A percentile compares a stretch with the other conserved stretches of the same genome.
Evolutionary conservation across 805 yeast genomes (phyloP).

Genomic region (Lachancea cidri): DNA sequence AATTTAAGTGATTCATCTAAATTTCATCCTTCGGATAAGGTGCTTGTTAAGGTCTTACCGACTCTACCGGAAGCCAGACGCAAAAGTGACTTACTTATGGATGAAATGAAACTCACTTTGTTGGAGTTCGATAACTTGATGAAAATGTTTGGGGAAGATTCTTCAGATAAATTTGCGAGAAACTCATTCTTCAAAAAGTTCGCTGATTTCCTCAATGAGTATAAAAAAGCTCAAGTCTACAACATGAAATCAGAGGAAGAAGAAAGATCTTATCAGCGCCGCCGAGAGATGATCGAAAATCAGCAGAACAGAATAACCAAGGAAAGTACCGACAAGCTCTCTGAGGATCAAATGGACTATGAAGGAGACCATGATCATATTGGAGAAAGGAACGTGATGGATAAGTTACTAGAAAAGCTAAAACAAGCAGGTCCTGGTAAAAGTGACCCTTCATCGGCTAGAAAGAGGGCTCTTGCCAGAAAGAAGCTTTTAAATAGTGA

Average conservation of each 20-base stretch:
- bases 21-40: conserved; percentile 81
- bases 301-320: conserved; percentile 28
- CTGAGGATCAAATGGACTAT: conserved; percentile 4
- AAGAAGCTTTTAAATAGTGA: conserved; percentile 47
- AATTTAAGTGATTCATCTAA: too few relatives aligned
- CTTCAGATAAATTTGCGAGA: conserved; percentile 59
- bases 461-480: conserved; percentile 73
- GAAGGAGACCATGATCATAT: conserved; percentile 13
- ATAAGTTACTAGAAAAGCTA: conserved; percentile 75
- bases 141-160: conserved; percentile 88
- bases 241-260: conserved; percentile 82
- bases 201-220: conserved; percentile 72
- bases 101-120: conserved; percentile 57
- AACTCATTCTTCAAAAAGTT: conserved; percentile 73
- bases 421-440: conserved; percentile 79
- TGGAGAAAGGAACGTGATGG: conserved; percentile 58
- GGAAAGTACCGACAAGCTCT: conserved; percentile 10
- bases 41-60: conserved; percentile 54
- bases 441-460: conserved; percentile 73
- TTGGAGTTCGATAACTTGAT: conserved; percentile 65
- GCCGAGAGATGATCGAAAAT: conserved; percentile 50
- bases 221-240: conserved; percentile 72
- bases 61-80: conserved; percentile 71
- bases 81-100: conserved; percentile 59
- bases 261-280: conserved; percentile 65